phyloP scores from a whole-genome alignment of 257 asterid species.

The Capsicum chinense region DNA sequence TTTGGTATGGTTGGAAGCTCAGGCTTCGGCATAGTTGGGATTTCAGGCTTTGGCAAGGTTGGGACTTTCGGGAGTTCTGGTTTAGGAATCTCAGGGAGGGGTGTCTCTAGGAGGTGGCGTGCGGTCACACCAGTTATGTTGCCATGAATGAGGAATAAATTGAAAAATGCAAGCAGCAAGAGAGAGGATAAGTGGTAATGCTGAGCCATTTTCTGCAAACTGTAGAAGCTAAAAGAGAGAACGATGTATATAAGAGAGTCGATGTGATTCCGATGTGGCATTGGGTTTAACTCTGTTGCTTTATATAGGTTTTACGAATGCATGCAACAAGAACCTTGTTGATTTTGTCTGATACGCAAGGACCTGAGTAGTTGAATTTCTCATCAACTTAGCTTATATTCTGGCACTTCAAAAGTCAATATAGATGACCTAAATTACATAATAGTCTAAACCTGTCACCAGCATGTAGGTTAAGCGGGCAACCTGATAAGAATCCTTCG shows the following conservation, averaged over 20 bases:
- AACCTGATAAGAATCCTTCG: neutral
- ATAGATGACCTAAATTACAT: conserved; percentile 1
- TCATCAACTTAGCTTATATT: conserved; percentile 30
- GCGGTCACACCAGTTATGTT: neutral
- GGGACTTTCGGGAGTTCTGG: neutral
- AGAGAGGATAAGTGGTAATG: neutral
- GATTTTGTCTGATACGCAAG: conserved; percentile 30
- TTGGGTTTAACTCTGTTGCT: conserved; percentile 19
- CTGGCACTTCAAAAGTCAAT: neutral
- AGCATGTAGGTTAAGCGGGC: neutral
- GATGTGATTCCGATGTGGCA: neutral
- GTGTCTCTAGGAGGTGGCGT: neutral
- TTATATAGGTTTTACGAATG: conserved; percentile 36
- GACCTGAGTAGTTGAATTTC: conserved; percentile 38
- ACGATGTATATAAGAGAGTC: neutral
- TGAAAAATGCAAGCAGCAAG: conserved; percentile 2
- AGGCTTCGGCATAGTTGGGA: conserved; percentile 16
- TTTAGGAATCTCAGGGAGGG: conserved; percentile 17
- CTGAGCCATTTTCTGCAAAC: neutral
- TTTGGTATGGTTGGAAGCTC: neutral
- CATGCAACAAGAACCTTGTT: neutral
- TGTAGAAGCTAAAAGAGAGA: neutral
- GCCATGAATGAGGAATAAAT: neutral
- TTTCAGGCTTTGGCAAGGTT: conserved; percentile 14
- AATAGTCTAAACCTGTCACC: neutral